These are phyloP conservation scores for Trichocladium uniseriatum DNA, from an alignment of 495 filamentous ascomycete species.

Conservation along the genomic window DNA sequence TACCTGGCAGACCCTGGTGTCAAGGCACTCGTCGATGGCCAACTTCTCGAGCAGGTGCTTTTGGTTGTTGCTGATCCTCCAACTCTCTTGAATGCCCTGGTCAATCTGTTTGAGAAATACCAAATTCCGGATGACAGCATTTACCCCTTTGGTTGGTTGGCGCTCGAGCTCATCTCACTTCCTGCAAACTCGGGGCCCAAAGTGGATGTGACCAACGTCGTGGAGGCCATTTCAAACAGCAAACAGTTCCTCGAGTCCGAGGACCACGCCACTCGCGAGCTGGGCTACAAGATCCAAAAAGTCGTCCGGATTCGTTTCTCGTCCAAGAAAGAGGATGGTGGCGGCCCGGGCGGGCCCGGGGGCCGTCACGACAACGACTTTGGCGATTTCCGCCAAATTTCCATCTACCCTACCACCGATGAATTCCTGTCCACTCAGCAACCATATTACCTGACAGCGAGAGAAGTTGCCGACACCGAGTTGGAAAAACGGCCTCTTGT, in stretches of 20 bases:
- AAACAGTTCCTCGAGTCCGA: conserved; percentile 27
- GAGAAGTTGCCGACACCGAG: conserved; percentile 28
- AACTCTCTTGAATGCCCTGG: conserved; percentile 50
- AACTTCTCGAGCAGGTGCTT: conserved; percentile 47
- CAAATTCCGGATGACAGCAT: conserved; percentile 32
- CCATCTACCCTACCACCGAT: conserved; percentile 58
- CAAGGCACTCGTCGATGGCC: conserved; percentile 45
- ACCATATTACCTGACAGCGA: conserved; percentile 50
- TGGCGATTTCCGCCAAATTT: conserved; percentile 49
- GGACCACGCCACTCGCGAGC: conserved; percentile 15
- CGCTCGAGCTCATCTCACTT: conserved; percentile 45
- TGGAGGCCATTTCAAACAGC: conserved; percentile 23
- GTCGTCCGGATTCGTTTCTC: conserved; percentile 10
- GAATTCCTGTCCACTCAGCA: conserved; percentile 52
- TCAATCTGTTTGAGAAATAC: conserved; percentile 32
- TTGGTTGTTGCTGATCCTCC: conserved; percentile 47
- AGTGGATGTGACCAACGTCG: conserved; percentile 24
- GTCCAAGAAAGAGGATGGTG: background rate
- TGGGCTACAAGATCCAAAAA: conserved; percentile 26
- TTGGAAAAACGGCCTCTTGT: conserved; percentile 34
- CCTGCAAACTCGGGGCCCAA: conserved; percentile 18
- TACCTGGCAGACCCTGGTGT: conserved; percentile 38
- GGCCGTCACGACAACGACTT: conserved; percentile 77
- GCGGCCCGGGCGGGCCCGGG: conserved; percentile 37
- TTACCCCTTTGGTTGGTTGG: conserved; percentile 50